phyloP scores from a whole-genome alignment of 2,329 filamentous ascomycete species.

The Aspergillus novofumigatus region DNA sequence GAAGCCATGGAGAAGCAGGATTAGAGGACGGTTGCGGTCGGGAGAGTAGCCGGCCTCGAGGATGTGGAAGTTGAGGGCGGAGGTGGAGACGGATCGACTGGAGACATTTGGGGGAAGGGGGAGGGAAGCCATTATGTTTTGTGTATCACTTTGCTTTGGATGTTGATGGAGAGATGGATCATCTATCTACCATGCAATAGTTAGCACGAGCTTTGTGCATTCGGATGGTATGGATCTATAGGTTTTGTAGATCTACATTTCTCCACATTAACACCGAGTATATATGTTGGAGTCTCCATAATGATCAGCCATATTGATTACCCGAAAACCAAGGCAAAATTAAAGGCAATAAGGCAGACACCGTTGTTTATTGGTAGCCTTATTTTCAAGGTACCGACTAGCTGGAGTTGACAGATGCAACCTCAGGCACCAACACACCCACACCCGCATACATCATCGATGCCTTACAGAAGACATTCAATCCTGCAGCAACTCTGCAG shows the following conservation, averaged over 20 bases:
- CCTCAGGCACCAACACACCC: neutral
- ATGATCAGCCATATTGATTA: conserved; percentile 11
- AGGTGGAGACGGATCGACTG: conserved; percentile 56
- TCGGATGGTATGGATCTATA: neutral
- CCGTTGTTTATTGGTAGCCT: neutral
- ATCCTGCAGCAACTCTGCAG: neutral
- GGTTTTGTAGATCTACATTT: neutral
- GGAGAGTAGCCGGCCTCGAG: conserved; percentile 50
- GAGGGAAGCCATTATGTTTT: conserved; percentile 31
- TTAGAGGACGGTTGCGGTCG: conserved; percentile 46
- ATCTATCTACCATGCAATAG: no score
- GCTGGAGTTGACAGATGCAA: neutral
- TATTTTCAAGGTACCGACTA: neutral
- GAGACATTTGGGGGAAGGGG: conserved; percentile 54
- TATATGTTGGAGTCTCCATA: neutral
- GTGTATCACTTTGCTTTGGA: neutral
- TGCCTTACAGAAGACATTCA: neutral
- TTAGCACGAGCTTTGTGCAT: neutral
- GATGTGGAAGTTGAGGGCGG: conserved; percentile 58
- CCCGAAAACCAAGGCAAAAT: neutral
- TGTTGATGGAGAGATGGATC: neutral
- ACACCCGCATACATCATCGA: neutral
- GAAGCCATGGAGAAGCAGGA: conserved; percentile 63
- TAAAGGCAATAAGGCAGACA: neutral
- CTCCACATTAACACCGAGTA: neutral